A percentile compares a stretch with the other conserved stretches of the same genome.
Evolutionary conservation across 1,284 basidiomycete genomes (phyloP).

Genomic region (Bjerkandera adusta): DNA sequence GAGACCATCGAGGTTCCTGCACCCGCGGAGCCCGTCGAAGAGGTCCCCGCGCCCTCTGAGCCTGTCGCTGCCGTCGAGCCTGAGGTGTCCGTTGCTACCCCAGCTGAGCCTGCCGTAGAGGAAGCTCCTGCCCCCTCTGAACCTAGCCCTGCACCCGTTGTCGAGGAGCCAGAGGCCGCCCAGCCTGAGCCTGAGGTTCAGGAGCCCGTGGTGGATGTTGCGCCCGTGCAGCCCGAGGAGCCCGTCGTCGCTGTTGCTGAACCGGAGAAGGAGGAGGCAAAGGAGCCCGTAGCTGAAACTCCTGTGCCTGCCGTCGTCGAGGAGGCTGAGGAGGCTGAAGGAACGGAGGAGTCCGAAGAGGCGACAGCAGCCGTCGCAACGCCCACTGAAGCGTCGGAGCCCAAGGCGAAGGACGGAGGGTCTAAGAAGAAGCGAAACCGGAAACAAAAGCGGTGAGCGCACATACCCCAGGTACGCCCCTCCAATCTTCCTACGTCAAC

Average conservation of each 20-base stretch:
- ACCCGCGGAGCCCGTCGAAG: slow-evolving; percentile 2
- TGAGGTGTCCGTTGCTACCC: slow-evolving; percentile 3
- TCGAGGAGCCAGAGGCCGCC: slow-evolving; percentile 11
- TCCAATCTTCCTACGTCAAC: too few species aligned
- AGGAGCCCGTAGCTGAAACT: neutral
- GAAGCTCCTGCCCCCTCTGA: neutral
- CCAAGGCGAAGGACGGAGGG: neutral
- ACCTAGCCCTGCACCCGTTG: neutral
- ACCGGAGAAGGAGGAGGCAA: neutral
- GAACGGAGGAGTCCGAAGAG: slow-evolving; percentile 7
- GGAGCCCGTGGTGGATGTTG: neutral
- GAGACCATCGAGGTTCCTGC: too few species aligned
- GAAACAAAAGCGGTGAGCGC: too few species aligned
- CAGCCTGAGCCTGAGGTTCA: slow-evolving; percentile 6
- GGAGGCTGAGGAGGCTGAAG: slow-evolving; percentile 8
- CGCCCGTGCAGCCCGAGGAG: neutral
- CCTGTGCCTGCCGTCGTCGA: neutral
- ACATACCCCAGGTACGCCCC: too few species aligned
- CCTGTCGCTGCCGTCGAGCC: slow-evolving; percentile 4
- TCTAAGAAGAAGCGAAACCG: too few species aligned
- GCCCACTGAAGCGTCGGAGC: neutral
- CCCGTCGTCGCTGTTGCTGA: neutral
- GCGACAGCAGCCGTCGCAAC: slow-evolving; percentile 12
- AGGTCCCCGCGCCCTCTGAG: slow-evolving; percentile 5
- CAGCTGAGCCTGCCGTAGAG: neutral